Base-by-base conservation (phyloP, 192 early-diverging fungal genomes). In the Podila clonocystis region DNA sequence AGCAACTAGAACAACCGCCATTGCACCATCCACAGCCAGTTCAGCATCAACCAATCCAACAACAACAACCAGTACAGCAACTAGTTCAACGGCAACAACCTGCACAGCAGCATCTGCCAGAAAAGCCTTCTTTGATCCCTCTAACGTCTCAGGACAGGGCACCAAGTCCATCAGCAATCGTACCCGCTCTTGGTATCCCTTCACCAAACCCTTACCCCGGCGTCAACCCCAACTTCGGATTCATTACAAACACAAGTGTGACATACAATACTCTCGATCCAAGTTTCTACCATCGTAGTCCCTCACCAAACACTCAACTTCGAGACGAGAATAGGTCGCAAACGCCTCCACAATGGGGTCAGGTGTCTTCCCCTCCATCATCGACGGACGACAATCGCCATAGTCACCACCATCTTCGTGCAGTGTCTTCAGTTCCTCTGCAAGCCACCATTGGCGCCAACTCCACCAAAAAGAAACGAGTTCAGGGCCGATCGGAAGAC, bases 401-500 rank as follows among this genome's bases (percentile, higher is more conserved):
- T 17, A 68, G 50, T 8, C 74, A 61, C 20, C 34, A 22, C 20
- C 67, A 69, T 58, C 11, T 71, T 28, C 57, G 68, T 15, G 68
- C 55, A 30, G 57, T 26, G 41, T 70, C 74, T 26, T 22, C 52
- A 55, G 24, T 55, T 26, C 52, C 52, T 7, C 52, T 1, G 2
- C 24, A n/a, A 22, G 9, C n/a, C 52, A 55, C 4, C 17, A 55
- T n/a, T 26, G 24, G 52, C 24, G 70, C n/a, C 28, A 60, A 59
- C 31, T 58, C 28, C 30, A 77, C 65, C 52, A 55, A 22, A 26
- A 55, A 55, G 30, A 66, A 62, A 36, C 75, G 68, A 9, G 61
- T 77, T 9, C 75, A 68, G 1, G 34, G 68, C 9, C 70, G 65
- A 24, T 77, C 75, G 8, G 75, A 77, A 28, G 75, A 77, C 29